phyloP scores from a whole-genome alignment of 2,329 filamentous ascomycete genomes.

The Coniochaeta ligniaria region DNA sequence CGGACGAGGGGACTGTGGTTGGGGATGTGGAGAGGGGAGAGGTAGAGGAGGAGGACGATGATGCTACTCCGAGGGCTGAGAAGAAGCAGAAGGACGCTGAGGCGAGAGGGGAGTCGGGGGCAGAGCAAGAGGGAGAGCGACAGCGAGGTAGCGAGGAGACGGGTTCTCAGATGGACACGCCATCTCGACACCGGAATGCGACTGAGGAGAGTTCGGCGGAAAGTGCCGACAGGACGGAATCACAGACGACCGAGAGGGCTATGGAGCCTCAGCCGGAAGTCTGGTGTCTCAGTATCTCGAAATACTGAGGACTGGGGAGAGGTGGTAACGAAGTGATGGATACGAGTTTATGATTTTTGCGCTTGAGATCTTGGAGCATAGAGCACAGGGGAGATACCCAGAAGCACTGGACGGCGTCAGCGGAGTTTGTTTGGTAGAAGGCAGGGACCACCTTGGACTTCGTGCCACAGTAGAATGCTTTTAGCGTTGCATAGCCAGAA shows the following conservation, averaged over 20 bases:
- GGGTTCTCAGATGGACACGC: background rate
- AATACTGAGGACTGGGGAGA: background rate
- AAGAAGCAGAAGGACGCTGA: background rate
- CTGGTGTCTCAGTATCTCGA: background rate
- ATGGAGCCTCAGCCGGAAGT: background rate
- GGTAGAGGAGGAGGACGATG: conserved; percentile 9
- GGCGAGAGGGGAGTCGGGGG: background rate
- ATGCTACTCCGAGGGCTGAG: background rate
- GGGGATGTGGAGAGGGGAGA: background rate
- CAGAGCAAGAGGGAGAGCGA: background rate
- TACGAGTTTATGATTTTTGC: background rate
- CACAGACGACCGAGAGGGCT: background rate
- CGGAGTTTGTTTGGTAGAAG: background rate
- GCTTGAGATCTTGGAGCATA: background rate
- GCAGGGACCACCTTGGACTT: background rate
- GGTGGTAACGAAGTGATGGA: background rate
- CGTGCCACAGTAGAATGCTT: background rate
- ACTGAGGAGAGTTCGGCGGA: background rate
- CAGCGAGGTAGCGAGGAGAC: background rate
- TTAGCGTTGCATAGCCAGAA: background rate
- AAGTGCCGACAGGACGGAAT: background rate
- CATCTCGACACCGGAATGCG: background rate
- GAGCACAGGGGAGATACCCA: background rate
- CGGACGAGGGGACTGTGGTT: background rate
- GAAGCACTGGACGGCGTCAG: background rate